Evolutionary conservation across 2,329 filamentous ascomycete genomes (phyloP), one percentile per base, ranked within the genome.

Genomic region (Microdochium nivale): DNA sequence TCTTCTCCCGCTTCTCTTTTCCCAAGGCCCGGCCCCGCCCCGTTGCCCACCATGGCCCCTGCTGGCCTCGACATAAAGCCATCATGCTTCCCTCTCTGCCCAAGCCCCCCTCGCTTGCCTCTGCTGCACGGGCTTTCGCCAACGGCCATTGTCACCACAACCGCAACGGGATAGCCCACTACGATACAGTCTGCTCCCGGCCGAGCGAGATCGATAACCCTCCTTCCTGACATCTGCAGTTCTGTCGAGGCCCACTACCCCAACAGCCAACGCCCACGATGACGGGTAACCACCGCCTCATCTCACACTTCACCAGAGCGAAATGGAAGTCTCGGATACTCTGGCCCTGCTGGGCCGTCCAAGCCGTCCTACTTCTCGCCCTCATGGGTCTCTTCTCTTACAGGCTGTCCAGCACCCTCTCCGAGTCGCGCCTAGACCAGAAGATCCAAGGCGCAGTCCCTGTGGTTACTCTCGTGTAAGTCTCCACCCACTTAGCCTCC

Each of bases 331-430:
- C 72, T 52, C 58, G 59, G 47, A 50, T 81, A 3, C 63, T 83
- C 25, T 54, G 76, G 1, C 77, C 77, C 7, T 67, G 70, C 44
- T 83, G 79, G 79, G 58, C 64, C 8, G 55, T 74, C 4, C 78
- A 82, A 60, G 61, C 77, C 3, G 58, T 63, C 2, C 62, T 80
- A 19, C 62, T 78, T 44, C 59, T 76, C 49, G 60, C 68, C 37
- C 63, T 79, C 52, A 70, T 78, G 60, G 78, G 73, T 14, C 62
- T 81, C 8, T 81, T 81, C 56, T 68, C 75, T 25, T 79, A 75
- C 64, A 71, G 78, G 13, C 67, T 83, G 8, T 74, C 73, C 25
- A 67, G 72, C 47, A 77, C 76, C 0, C 58, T 75, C 25, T 65
- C 66, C 21, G 65, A 69, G 10, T 74, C 70, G 56, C 61, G 71